A percentile compares a stretch with the other conserved stretches of the same genome.
Conservation (phyloP, 257 asterid genomes). For the Solanum okadae region DNA sequence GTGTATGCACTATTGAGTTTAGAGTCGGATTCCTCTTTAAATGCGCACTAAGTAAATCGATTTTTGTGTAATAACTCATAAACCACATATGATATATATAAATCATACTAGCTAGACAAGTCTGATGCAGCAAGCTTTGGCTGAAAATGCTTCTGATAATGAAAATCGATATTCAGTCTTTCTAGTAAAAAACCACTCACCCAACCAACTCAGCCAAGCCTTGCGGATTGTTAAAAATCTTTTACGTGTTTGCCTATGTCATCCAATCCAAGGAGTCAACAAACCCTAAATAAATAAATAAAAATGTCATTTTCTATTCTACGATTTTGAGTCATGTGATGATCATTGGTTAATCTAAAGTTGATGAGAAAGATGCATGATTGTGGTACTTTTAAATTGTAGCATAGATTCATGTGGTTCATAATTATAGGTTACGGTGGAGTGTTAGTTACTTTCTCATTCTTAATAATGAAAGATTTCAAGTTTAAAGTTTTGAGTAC, state of each 20-base stretch:
- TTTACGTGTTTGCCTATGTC: not conserved
- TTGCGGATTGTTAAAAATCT: not conserved
- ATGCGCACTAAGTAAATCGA: no score
- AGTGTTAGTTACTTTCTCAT: not conserved
- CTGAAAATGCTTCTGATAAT: no score
- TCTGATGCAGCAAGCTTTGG: not conserved
- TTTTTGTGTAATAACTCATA: no score
- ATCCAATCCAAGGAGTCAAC: not conserved
- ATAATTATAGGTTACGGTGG: not conserved
- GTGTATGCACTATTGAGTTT: not conserved
- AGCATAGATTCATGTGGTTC: not conserved
- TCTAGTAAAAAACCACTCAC: no score
- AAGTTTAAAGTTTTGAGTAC: fast-evolving
- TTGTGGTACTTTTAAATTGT: not conserved
- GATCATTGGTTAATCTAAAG: not conserved
- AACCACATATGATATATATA: not conserved
- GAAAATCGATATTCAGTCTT: no score
- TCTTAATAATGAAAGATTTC: not conserved
- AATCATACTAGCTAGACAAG: no score
- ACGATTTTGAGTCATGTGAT: not conserved
- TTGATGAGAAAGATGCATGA: not conserved
- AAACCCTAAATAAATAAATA: not conserved
- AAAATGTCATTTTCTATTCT: not conserved
- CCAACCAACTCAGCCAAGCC: not conserved
- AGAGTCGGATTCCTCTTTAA: not conserved